A percentile compares a stretch with the other conserved stretches of the same genome.
Evolutionary conservation across 805 yeast genomes (phyloP).

Genomic region (Scheffersomyces spartinae): DNA sequence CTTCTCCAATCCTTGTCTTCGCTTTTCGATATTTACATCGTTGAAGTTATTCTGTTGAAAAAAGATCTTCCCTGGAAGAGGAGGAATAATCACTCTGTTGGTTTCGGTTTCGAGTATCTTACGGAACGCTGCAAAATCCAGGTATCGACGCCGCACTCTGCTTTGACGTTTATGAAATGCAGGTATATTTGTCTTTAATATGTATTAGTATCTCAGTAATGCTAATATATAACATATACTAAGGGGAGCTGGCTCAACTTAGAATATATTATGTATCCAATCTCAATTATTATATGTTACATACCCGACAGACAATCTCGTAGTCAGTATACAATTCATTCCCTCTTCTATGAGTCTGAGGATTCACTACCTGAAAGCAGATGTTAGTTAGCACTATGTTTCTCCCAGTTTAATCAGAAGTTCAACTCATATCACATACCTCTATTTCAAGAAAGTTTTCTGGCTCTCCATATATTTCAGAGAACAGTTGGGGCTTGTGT

Average conservation of each 20-base stretch:
- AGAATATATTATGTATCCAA: background rate
- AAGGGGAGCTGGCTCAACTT: background rate
- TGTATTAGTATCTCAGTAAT: slow-evolving; percentile 6
- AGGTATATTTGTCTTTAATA: slow-evolving; percentile 68
- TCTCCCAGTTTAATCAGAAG: background rate
- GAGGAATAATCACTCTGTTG: slow-evolving; percentile 72
- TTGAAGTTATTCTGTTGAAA: slow-evolving; percentile 59
- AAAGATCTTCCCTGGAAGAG: slow-evolving; percentile 80
- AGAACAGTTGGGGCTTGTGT: slow-evolving; percentile 49
- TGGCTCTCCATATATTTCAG: slow-evolving; percentile 85
- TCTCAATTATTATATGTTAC: slow-evolving; percentile 5
- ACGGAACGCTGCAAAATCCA: slow-evolving; percentile 79
- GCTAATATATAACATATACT: background rate
- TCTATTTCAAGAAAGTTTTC: slow-evolving; percentile 91
- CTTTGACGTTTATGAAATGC: slow-evolving; percentile 58
- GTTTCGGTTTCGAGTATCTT: slow-evolving; percentile 66
- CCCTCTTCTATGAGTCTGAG: slow-evolving; percentile 61
- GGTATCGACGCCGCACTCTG: slow-evolving; percentile 72
- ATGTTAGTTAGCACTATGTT: slow-evolving; percentile 9
- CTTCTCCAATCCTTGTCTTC: slow-evolving; percentile 74
- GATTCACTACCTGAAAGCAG: slow-evolving; percentile 41
- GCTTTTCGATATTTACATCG: slow-evolving; percentile 70
- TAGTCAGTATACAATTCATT: slow-evolving; percentile 79
- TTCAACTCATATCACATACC: slow-evolving; percentile 26
- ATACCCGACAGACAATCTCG: slow-evolving; percentile 66